These are phyloP conservation scores for Globisporangium middletonii DNA, from an alignment of 352 stramenopile genomes.

Conservation along the genomic window DNA sequence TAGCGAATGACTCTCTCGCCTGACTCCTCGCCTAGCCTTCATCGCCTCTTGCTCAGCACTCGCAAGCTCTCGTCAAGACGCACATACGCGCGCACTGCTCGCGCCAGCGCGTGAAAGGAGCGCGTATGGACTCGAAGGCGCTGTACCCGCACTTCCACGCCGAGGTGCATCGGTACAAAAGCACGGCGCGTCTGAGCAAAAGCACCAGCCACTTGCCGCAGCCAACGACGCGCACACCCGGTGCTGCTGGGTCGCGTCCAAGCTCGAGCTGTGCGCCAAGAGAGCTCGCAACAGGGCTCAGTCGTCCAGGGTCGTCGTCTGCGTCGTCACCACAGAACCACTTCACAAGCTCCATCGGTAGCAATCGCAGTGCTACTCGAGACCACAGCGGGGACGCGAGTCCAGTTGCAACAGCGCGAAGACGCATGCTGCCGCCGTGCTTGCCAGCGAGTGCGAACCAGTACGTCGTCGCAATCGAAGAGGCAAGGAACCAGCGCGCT, in stretches of 20 bases:
- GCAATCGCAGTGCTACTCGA: neutral
- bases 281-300: neutral
- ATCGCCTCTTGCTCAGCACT: too few relatives aligned
- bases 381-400: neutral
- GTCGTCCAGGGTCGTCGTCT: constrained; percentile 2
- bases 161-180: constrained; percentile 38
- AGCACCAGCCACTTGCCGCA: constrained; percentile 9
- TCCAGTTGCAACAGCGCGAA: neutral
- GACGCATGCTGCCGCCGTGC: constrained; percentile 9
- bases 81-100: too few relatives aligned
- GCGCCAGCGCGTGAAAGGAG: neutral
- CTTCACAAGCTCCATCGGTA: neutral
- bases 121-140: constrained; percentile 10
- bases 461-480: neutral
- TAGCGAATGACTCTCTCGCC: neutral
- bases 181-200: constrained; percentile 8
- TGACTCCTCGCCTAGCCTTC: too few relatives aligned
- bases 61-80: too few relatives aligned
- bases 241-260: neutral
- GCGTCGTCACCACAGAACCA: constrained; percentile 7
- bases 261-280: constrained; percentile 5
- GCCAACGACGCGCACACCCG: neutral
- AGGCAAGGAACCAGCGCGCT: neutral
- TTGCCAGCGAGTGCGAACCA: neutral
- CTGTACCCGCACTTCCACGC: constrained; percentile 62